Evolutionary conservation across 2,329 filamentous ascomycete genomes (phyloP).

Genomic region (Periconia digitata): DNA sequence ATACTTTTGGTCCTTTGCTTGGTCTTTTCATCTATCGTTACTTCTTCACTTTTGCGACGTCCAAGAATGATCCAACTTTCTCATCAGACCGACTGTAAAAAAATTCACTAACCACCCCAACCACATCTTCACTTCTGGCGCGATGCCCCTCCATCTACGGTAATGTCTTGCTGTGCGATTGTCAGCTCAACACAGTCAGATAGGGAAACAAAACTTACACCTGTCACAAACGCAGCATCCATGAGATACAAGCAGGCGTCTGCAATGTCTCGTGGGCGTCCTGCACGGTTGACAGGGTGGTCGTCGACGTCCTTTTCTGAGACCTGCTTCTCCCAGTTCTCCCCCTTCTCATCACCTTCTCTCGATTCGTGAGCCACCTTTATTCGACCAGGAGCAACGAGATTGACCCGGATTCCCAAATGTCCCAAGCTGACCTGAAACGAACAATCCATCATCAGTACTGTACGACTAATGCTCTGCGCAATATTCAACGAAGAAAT

Average conservation of each 20-base stretch:
- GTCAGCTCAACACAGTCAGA: slow-evolving; percentile 6
- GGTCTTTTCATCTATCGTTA: neutral
- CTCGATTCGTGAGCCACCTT: slow-evolving; percentile 52
- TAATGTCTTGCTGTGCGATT: slow-evolving; percentile 30
- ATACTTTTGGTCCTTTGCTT: neutral
- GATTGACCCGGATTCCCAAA: slow-evolving; percentile 51
- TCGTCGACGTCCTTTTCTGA: slow-evolving; percentile 46
- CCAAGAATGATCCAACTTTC: too few relatives aligned
- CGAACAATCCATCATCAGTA: neutral
- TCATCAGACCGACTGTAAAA: too few relatives aligned
- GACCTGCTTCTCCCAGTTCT: slow-evolving; percentile 40
- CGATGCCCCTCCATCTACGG: slow-evolving; percentile 41
- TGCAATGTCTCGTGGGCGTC: slow-evolving; percentile 49
- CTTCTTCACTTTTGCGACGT: neutral
- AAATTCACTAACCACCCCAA: neutral
- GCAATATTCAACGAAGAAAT: neutral
- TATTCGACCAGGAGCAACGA: slow-evolving; percentile 51
- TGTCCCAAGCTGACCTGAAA: slow-evolving; percentile 42
- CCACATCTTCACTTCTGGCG: slow-evolving; percentile 31
- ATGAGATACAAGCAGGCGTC: slow-evolving; percentile 48
- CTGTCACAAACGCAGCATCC: slow-evolving; percentile 43
- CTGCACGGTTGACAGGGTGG: slow-evolving; percentile 49
- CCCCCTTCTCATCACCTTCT: slow-evolving; percentile 47
- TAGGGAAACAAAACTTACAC: slow-evolving; percentile 14
- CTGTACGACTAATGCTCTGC: too few relatives aligned